Base-by-base conservation (phyloP, 2,329 filamentous ascomycete species). In the Verticillium dahliae region DNA sequence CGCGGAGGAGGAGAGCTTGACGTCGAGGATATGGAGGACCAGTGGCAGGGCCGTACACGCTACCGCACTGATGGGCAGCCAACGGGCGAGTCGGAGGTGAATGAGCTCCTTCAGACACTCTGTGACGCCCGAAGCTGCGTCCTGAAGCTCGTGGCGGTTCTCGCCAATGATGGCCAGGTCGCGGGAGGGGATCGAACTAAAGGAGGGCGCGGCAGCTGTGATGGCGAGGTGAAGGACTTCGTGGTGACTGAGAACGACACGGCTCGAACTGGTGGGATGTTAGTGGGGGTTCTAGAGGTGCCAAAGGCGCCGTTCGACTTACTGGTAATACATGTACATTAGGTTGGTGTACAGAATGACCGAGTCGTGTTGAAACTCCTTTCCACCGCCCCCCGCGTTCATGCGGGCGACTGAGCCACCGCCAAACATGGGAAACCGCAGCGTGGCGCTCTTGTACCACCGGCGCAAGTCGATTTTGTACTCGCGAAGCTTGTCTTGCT, bases 241-340 rank as follows among this genome's bases (percentile, higher is more conserved):
- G 60, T 80, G 77, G 65, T 83, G 79, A 15, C 75, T 79, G 6
- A 83, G 70, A 3, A 76, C 75, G 7, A 81, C 73, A 22, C 74
- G 69, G 4, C 77, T 75, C 4, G 78, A 75, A 62, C 78, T 81
- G 62, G 69, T 65, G 9, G 22, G 33, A 10, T 6, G 14, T 6
- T 13, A 15, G 18, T 18, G 45, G n/a, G 6, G 9, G 15, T 13
- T 11, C 6, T n/a, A 1, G 33, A 15, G 31, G 4, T 2, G 34
- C 7, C 62, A 62, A 13, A 37, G 11, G n/a, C 11, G 4, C 18
- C 1, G 4, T 31, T 4, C 27, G 27, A 70, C 78, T 66, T 71
- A 83, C 78, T 81, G 74, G 63, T 81, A 82, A 61, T 81, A 80
- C 76, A 82, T 81, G 62, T 79, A 80, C 67, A 81, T 78, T 64